phyloP scores from a whole-genome alignment of 192 early-diverging fungal species.

The Coemansia sp. region DNA sequence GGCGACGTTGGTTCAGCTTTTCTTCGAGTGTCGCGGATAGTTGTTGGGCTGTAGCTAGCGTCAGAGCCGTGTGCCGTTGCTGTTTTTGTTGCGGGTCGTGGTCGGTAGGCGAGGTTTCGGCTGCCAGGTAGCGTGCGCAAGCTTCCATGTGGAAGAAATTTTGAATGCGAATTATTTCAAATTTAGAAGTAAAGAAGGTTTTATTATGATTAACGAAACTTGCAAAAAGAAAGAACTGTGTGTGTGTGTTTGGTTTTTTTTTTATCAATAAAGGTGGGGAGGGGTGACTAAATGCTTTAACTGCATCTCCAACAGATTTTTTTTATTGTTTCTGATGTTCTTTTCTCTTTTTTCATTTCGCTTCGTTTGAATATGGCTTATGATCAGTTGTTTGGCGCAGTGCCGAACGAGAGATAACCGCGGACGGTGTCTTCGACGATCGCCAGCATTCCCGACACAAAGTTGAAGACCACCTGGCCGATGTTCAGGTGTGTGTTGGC shows the following conservation, averaged over 20 bases:
- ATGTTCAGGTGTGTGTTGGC: not conserved
- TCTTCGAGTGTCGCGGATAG: not conserved
- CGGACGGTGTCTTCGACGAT: conserved; percentile 4
- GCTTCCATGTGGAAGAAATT: not conserved
- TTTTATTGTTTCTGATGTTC: no score
- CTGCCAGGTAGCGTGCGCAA: not conserved
- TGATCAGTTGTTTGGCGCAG: not conserved
- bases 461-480: conserved; percentile 2
- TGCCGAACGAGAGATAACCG: not conserved
- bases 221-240: no score
- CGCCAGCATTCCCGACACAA: not conserved
- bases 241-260: no score
- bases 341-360: not conserved
- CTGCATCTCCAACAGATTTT: no score
- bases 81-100: not conserved
- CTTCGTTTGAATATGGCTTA: not conserved
- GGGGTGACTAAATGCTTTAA: no score
- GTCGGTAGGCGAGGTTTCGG: not conserved
- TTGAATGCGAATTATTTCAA: no score
- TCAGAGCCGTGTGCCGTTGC: not conserved
- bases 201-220: no score
- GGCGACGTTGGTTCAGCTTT: not conserved
- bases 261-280: no score
- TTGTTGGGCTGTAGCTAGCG: not conserved
- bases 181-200: no score